Evolutionary conservation across 495 filamentous ascomycete genomes (phyloP), one percentile per base, ranked within the genome.

Genomic region (Penicilliopsis zonata): DNA sequence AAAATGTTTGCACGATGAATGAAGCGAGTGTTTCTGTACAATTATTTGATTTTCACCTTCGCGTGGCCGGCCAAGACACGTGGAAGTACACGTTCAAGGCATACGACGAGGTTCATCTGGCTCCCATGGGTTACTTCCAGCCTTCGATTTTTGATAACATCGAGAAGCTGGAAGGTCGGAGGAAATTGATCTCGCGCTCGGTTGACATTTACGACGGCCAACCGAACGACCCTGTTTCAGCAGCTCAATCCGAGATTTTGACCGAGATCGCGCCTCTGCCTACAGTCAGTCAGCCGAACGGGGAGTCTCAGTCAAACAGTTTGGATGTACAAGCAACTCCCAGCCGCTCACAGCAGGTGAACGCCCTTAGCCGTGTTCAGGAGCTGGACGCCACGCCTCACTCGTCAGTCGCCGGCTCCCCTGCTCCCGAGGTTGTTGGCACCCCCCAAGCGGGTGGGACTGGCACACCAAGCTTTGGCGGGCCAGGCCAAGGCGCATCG

Each of bases 171-270:
- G 55, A 62, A 3, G 78, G 83, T 9, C 74, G 87, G 25, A 71
- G 83, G 33, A 80, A 73, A 31, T 61, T 96, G 23, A 75, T 95
- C 13, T 73, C 77, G 13, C 78, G 82, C 3, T 94, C 87, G 0
- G 82, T 82, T 36, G 92, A 98, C 46, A 76, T 93, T 24, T 98
- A 98, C 49, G 90, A 95, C 36, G 81, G 83, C 13, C 67, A 78
- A 6, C 78, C 83, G 1, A 93, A 95, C 48, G 90, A 98, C 48
- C 90, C 92, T 2, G 57, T 71, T 5, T 95, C 88, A 2, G 62
- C 75, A 5, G 90, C 92, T 2, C 92, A 98, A 61, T 65, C 79
- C 0, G 77, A 79, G 13, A 78, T 96, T 14, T 55, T 86, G 13
- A 69, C 68, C 4, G 63, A 70, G 12, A 76, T 81, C 40, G 78